Conservation (phyloP, 2,329 filamentous ascomycete species). For the Fusarium transvaalense region DNA sequence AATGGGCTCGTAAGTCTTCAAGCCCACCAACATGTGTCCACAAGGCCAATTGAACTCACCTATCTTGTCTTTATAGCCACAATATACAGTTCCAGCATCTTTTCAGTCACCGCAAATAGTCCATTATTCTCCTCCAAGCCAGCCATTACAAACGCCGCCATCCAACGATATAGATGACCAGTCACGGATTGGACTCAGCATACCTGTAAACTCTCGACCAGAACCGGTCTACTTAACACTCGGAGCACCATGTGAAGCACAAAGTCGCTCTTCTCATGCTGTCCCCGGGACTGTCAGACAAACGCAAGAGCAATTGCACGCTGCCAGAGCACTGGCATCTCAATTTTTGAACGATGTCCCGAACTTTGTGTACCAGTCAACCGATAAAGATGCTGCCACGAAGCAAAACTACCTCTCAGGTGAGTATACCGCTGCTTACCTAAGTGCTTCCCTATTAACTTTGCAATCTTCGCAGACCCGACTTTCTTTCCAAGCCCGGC, state of each 20-base stretch:
- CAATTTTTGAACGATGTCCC: not conserved
- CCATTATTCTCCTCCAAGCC: constrained; percentile 1
- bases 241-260: constrained; percentile 1
- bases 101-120: constrained; percentile 5
- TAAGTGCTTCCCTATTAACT: not conserved
- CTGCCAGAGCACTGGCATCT: not conserved
- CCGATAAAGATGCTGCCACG: constrained; percentile 1
- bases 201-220: not conserved
- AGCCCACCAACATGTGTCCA: not conserved
- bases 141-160: not conserved
- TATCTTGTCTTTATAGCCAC: not conserved
- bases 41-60: not conserved
- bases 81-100: constrained; percentile 7
- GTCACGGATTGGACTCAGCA: not conserved
- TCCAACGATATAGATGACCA: not conserved
- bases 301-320: constrained; percentile 7
- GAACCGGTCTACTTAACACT: not conserved
- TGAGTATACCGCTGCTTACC: not conserved
- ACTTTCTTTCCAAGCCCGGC: constrained; percentile 11
- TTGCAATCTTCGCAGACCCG: not conserved
- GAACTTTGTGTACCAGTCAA: not conserved
- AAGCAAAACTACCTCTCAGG: constrained; percentile 6
- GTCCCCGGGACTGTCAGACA: not conserved
- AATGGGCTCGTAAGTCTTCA: constrained; percentile 11
- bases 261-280: not conserved